Evolutionary conservation across 2,329 filamentous ascomycete species (phyloP), one percentile per base, ranked within the genome.

Genomic region (Ophiocordyceps camponoti-saundersi): DNA sequence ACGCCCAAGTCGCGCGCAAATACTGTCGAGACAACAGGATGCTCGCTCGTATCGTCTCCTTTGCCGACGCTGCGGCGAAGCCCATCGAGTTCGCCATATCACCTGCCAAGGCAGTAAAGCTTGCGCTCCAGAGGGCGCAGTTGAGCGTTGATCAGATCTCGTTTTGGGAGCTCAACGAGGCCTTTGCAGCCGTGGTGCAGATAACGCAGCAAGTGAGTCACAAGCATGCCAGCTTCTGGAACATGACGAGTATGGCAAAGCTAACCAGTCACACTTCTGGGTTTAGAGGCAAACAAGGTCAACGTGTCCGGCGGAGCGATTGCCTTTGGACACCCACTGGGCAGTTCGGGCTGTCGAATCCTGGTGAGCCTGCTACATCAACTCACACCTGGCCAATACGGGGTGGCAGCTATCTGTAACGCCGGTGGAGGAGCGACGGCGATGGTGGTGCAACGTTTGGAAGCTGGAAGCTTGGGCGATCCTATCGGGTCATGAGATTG

Each of bases 91-190:
- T 98, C 69, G 89, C 92, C 16, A 72, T 95, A 42, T 92, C 92
- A 1, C 92, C 92, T 1, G 76, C 92, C 36, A 89, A 93, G 64
- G 90, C 90, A 6, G 90, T 96, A 0, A 87, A 90, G 3, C 78
- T 95, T 56, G 89, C 89, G 11, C 72, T 98, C 45, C 76, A 88
- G 64, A 77, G 89, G 48, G 92, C 92, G 1, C 88, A 89, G 11
- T 89, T 98, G 53, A 86, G 78, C 52, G 87, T 89, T 65, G 82
- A 93, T 44, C 85, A 96, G 63, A 87, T 98, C 43, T 81, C 90
- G 4, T 70, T 95, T 21, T 96, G 92, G 90, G 92, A 96, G 63
- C 94, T 98, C 65, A 98, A 98, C 64, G 92, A 98, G 68, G 92
- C 92, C 0, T 98, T 98, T 60, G 90, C 92, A 23, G 86, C 85